These are phyloP conservation scores for Scopulariopsis brevicaulis DNA, from an alignment of 2,329 filamentous ascomycete genomes.

Conservation along the genomic window DNA sequence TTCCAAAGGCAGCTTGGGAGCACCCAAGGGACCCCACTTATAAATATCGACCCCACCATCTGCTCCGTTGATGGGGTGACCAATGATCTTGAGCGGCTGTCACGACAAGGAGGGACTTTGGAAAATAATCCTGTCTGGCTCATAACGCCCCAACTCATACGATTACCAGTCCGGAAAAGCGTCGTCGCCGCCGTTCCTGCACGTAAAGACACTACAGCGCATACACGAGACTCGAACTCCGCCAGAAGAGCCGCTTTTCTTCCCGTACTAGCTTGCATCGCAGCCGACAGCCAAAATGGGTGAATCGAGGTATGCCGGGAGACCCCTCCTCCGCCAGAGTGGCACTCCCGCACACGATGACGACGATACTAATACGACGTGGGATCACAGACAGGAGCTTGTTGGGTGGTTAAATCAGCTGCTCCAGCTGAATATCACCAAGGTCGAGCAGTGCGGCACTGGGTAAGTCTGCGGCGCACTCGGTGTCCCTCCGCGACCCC, in stretches of 20 bases:
- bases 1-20: background rate
- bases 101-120: background rate
- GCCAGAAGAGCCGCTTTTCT: background rate
- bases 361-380: background rate
- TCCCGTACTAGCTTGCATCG: background rate
- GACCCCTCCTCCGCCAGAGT: background rate
- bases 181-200: background rate
- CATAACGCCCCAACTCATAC: background rate
- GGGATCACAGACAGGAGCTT: slow-evolving; percentile 70
- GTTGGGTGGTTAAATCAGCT: slow-evolving; percentile 96
- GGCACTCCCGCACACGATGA: background rate
- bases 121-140: background rate
- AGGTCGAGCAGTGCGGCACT: slow-evolving; percentile 98
- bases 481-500: background rate
- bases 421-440: slow-evolving; percentile 93
- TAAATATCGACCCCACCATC: slow-evolving; percentile 5
- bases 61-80: slow-evolving; percentile 5
- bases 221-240: background rate
- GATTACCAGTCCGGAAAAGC: background rate
- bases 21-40: background rate
- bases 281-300: slow-evolving; percentile 35
- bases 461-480: slow-evolving; percentile 52
- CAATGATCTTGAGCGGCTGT: background rate
- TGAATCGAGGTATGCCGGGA: slow-evolving; percentile 44
- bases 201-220: background rate